Evolutionary conservation across 139 green algal species (phyloP).

Genomic region (Chlamydomonas sp.): DNA sequence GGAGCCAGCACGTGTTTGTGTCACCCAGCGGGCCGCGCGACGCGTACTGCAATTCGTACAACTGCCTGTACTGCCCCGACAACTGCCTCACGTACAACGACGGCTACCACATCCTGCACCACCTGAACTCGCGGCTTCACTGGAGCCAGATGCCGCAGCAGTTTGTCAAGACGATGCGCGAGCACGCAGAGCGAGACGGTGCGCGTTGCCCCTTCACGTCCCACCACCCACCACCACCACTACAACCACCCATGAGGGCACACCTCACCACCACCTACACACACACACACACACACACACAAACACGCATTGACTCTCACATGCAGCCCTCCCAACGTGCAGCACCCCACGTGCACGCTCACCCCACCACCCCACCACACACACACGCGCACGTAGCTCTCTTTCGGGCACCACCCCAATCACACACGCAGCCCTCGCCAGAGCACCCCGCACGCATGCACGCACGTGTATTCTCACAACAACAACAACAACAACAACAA

Average conservation of each 20-base stretch:
- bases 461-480: neutral
- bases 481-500: neutral
- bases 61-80: conserved; percentile 61
- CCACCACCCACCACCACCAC: too few species aligned
- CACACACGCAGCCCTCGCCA: neutral
- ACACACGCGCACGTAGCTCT: too few species aligned
- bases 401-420: too few species aligned
- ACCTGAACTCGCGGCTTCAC: conserved; percentile 75
- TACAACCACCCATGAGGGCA: too few species aligned
- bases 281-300: too few species aligned
- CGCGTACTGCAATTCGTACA: conserved; percentile 69
- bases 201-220: too few species aligned
- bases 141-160: conserved; percentile 65
- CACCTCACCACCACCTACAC: too few species aligned
- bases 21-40: conserved; percentile 34
- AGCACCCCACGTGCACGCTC: too few species aligned
- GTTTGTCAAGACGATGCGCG: conserved; percentile 52
- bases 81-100: conserved; percentile 84
- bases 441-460: neutral
- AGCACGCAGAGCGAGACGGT: conserved; percentile 56
- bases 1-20: conserved; percentile 84
- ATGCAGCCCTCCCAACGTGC: too few species aligned
- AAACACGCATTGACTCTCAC: too few species aligned
- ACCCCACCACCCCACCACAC: too few species aligned
- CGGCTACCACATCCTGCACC: conserved; percentile 85